These are phyloP conservation scores for Solioccasus polychromus DNA, from an alignment of 768 basidiomycete genomes.

Conservation along the genomic window DNA sequence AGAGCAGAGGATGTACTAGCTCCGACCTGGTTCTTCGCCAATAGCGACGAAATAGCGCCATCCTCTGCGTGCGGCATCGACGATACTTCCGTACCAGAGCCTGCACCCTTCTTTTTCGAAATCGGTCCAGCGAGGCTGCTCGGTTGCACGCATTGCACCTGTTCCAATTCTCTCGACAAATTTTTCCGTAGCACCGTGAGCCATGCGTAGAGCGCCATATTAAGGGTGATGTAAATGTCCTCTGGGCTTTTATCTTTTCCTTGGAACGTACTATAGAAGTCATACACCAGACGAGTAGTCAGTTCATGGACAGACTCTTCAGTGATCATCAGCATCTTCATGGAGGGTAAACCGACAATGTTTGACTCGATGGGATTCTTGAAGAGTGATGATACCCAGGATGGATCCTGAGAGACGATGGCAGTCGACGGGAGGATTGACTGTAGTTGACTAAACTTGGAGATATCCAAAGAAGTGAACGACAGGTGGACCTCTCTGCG, in stretches of 20 bases:
- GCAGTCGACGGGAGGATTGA: conserved; percentile 44
- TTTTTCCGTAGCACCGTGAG: conserved; percentile 75
- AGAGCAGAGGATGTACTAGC: neutral
- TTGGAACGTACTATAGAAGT: conserved; percentile 71
- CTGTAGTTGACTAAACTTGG: conserved; percentile 63
- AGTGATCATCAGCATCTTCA: conserved; percentile 79
- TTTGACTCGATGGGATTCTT: conserved; percentile 64
- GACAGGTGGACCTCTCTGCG: conserved; percentile 67
- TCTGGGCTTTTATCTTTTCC: conserved; percentile 55
- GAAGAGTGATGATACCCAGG: conserved; percentile 61
- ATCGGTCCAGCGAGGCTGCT: conserved; percentile 33
- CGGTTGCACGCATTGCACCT: conserved; percentile 51
- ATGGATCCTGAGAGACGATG: conserved; percentile 39
- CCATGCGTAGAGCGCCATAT: conserved; percentile 81
- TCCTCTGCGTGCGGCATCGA: conserved; percentile 11
- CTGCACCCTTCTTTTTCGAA: conserved; percentile 36
- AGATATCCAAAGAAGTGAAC: conserved; percentile 75
- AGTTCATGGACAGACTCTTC: conserved; percentile 50
- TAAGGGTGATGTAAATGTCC: conserved; percentile 83
- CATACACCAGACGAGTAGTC: conserved; percentile 51
- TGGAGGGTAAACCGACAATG: conserved; percentile 78
- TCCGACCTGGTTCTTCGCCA: conserved; percentile 10
- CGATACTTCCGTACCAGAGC: conserved; percentile 8
- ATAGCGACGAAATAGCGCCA: neutral
- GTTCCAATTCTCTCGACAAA: conserved; percentile 73